Evolutionary conservation across 805 yeast genomes (phyloP), one percentile per base, ranked within the genome.

Genomic region (Kodamaea leandrae): DNA sequence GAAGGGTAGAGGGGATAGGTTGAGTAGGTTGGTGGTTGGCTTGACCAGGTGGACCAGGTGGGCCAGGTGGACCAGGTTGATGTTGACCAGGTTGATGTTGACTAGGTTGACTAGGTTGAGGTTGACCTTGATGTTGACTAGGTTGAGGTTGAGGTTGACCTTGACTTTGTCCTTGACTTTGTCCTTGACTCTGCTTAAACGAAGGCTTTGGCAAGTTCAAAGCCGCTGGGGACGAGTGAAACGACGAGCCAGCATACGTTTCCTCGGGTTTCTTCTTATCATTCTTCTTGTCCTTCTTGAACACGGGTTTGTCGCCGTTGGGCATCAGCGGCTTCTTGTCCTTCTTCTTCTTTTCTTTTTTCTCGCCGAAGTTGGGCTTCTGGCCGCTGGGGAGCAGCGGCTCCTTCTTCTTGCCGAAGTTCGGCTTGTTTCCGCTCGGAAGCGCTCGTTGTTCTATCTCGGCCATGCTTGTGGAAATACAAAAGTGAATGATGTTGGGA

Each of bases 191-290:
- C 9, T 63, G 57, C 35, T 62, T 66, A 50, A 76, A 76, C 5
- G 78, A 67, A 7, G 82, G 82, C 48, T 75, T 76, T 13, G 82
- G 82, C 45, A 76, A 67, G 12, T 76, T 71, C 43, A 74, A 59
- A 3, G 80, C 80, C 24, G 76, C 75, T 1, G 82, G 82, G 17
- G 78, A 74, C 23, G 77, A 71, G 52, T 73, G 78, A 52, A 76
- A 76, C 26, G 80, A 72, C 26, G 80, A 71, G 21, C 82, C 82
- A 39, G 82, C 82, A 55, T 75, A 76, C 38, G 68, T 63, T 20
- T 64, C 65, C 39, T 57, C 64, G 10, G 42, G 34, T 37, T 46
- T 43, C 20, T 41, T 44, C 30, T 34, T 42, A 14, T 14, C 21
- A 25, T 38, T 38, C 20, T 20, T 17, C 16, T 36, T 29, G 14